Evolutionary conservation across 208 protist species (phyloP).

Genomic region (Acanthamoeba lenticulata): DNA sequence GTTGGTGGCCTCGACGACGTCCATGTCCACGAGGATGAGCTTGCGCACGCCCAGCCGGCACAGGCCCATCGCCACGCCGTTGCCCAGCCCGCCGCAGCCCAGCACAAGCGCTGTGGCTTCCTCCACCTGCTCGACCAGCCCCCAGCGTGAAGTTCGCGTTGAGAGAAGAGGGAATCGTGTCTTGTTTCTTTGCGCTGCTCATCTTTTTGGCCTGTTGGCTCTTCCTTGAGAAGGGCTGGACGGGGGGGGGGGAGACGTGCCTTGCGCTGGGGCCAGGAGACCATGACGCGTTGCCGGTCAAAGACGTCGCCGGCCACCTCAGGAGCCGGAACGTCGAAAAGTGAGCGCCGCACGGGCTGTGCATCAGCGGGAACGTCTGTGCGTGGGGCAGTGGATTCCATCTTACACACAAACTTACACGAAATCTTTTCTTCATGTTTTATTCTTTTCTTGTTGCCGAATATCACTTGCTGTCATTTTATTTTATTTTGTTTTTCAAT

Average conservation of each 20-base stretch:
- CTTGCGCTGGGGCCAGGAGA: neutral
- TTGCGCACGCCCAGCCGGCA: slow-evolving; percentile 18
- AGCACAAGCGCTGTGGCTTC: slow-evolving; percentile 16
- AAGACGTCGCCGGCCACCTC: slow-evolving; percentile 40
- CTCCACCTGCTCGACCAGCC: neutral
- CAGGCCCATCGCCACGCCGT: slow-evolving; percentile 25
- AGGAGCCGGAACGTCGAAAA: neutral
- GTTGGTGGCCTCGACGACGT: slow-evolving; percentile 25
- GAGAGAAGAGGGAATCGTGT: no score
- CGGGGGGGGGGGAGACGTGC: no score
- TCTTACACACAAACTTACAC: no score
- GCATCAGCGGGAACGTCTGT: neutral
- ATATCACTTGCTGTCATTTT: neutral
- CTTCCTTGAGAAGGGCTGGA: neutral
- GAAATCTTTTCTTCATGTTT: neutral
- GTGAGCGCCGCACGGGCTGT: neutral
- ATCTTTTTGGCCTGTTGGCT: neutral
- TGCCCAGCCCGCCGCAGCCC: slow-evolving; percentile 34
- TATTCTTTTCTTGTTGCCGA: neutral
- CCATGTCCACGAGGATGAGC: slow-evolving; percentile 49
- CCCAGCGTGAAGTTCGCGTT: no score
- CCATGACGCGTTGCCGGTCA: slow-evolving; percentile 8
- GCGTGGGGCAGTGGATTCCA: neutral
- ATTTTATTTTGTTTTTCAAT: no score
- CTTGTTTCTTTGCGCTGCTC: no score